Base-by-base conservation (phyloP, 805 yeast species). In the Wickerhamomyces ciferrii region DNA sequence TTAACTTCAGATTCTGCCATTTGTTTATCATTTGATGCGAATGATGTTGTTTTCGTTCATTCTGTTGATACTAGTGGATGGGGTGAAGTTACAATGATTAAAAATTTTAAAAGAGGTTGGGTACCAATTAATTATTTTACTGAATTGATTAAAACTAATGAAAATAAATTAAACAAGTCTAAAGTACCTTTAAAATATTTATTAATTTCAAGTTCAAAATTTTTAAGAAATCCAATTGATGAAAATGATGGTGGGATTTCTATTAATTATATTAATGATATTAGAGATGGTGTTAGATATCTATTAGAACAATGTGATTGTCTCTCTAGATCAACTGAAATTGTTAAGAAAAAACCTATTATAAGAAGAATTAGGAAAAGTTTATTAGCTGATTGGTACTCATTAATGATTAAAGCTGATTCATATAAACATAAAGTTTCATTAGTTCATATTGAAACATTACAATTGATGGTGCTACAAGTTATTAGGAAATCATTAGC, bases 101-200 rank as follows among this genome's bases (percentile, higher is more conserved):
- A 79, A 46, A 70, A 81, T 14, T 68, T 82, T 43, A 74, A 75
- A 54, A 67, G 89, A 51, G 95, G 95, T 17, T 87, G 95, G 95
- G 87, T 86, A 17, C 95, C 95, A 3, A 82, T 87, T 75, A 87
- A 86, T 59, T 87, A 84, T 65, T 87, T 86, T 56, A 67, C 81
- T 5, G 72, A 69, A 48, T 60, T 68, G 4, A 56, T 80, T 4
- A 63, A 62, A 11, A 60, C 63, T 11, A 56, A 20, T 4, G 25
- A 20, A 10, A 13, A n/a, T 11, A 20, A 20, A 20, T 14, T 21
- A 51, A 3, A 13, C n/a, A 18, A 39, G 10, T 13, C 39, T 27
- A 29, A 43, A 49, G 45, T 59, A n/a, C 84, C 85, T 24, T 61
- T 86, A 51, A 70, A 68, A 49, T 74, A 75, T 20, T 63, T 84